Evolutionary conservation across 208 protist species (phyloP), one percentile per base, ranked within the genome.

Genomic region (Leishmania amazonensis): DNA sequence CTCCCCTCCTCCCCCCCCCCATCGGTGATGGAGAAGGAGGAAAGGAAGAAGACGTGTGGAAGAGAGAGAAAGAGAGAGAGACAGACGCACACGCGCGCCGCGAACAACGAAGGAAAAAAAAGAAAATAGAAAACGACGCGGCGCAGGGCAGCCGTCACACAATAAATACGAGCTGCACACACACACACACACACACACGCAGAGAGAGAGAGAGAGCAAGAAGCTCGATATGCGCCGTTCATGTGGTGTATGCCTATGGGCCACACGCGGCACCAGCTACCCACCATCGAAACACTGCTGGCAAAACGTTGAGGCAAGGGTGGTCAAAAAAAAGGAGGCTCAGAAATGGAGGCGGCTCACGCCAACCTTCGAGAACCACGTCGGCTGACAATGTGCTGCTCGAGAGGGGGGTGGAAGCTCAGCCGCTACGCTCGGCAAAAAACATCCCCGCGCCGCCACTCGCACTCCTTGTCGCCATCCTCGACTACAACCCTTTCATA

Each of bases 401-500:
- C 57, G 1, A 31, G 11, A 15, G 24, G 28, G 28, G 64, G 45
- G 64, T 45, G 9, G 6, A 19, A 67, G n/a, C 65, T 45, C 15
- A 28, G 15, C 5, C 13, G 6, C 19, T 13, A 71, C 65, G 19
- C 17, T 21, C 31, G 3, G 65, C 65, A 45, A 28, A 40, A 40
- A 1, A 35, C 21, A 47, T 3, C 17, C 65, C 7, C 38, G 21
- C 65, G 31, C 35, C 38, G 65, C 47, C 19, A 21, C 31, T 42
- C 21, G 19, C 15, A 75, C 6, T 28, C 45, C 15, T 51, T 75
- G 45, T 28, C 70, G 45, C 24, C 28, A 21, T 24, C 17, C 42
- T 21, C 21, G 64, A 24, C 77, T 88, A 97, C 76, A 96, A 79
- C 8, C 94, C 94, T 80, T 96, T 95, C 92, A 97, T 97, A 57